A percentile compares a stretch with the other conserved stretches of the same genome.
phyloP scores from a whole-genome alignment of 345 rosid species.

The Eutrema yunnanense region DNA sequence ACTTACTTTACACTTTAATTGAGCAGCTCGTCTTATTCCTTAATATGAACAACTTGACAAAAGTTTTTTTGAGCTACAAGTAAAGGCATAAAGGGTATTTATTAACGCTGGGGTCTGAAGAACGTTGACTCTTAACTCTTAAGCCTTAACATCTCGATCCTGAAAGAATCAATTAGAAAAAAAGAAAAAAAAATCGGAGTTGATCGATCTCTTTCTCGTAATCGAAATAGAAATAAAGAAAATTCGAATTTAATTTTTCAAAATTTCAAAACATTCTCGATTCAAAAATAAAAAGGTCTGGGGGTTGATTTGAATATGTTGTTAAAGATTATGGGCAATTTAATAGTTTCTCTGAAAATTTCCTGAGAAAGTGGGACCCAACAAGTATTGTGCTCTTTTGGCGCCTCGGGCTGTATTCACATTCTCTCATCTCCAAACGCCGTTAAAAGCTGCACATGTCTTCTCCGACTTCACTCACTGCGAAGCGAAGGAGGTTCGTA shows the following conservation, averaged over 20 bases:
- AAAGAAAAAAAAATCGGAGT: no score
- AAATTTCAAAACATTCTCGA: neutral
- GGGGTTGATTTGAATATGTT: neutral
- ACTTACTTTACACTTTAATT: neutral
- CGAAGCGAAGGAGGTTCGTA: neutral
- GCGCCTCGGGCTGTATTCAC: constrained; percentile 23
- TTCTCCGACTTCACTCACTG: neutral
- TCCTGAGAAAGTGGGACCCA: constrained; percentile 15
- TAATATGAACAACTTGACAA: constrained; percentile 5
- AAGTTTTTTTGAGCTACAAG: neutral
- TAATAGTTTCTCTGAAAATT: neutral
- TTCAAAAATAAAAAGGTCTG: neutral
- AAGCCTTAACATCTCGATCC: neutral
- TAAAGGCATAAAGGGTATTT: neutral
- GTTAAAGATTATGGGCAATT: neutral
- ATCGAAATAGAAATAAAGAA: no score
- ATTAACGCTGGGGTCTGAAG: neutral
- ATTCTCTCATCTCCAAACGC: constrained; percentile 4
- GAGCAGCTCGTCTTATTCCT: neutral
- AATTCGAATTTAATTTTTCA: neutral
- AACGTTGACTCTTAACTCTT: constrained; percentile 11
- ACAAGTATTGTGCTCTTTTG: constrained; percentile 18
- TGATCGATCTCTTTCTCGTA: no score
- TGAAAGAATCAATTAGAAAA: no score
- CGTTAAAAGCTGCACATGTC: constrained; percentile 21